Conservation (phyloP, 1,284 basidiomycete species). For the Takashimella koratensis region DNA sequence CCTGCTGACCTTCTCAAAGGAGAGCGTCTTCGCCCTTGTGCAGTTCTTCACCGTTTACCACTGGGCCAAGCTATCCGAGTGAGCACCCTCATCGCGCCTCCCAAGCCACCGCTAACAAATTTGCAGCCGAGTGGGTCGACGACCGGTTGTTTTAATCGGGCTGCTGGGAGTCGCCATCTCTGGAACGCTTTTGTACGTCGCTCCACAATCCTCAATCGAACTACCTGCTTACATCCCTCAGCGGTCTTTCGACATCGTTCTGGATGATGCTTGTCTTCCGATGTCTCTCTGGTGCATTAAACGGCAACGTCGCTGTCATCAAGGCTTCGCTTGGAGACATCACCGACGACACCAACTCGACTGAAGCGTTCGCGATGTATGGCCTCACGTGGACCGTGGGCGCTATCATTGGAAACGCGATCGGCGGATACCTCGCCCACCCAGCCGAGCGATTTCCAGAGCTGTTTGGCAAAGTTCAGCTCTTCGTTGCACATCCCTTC, state of each 20-base stretch:
- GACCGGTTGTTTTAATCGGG: conserved; percentile 42
- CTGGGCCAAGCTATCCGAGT: conserved; percentile 47
- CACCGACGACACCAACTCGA: conserved; percentile 46
- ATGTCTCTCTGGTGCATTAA: conserved; percentile 38
- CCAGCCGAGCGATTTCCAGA: conserved; percentile 50
- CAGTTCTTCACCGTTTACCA: conserved; percentile 48
- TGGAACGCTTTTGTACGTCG: conserved; percentile 35
- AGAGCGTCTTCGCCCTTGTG: conserved; percentile 45
- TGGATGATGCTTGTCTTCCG: conserved; percentile 41
- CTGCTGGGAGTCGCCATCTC: conserved; percentile 41
- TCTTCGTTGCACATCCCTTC: conserved; percentile 50
- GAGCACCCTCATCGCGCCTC: too few relatives aligned
- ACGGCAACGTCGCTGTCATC: conserved; percentile 46
- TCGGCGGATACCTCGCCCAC: conserved; percentile 45
- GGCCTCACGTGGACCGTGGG: conserved; percentile 47
- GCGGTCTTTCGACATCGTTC: conserved; percentile 41
- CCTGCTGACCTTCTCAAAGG: conserved; percentile 12
- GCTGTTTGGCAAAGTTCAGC: conserved; percentile 42
- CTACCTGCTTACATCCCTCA: conserved; percentile 12
- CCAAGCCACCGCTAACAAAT: neutral
- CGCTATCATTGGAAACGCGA: conserved; percentile 36
- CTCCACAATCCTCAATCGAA: neutral
- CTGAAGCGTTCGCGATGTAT: conserved; percentile 47
- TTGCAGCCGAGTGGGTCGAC: conserved; percentile 36
- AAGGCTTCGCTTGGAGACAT: conserved; percentile 46